A percentile compares a stretch with the other conserved stretches of the same genome.
Evolutionary conservation across 192 early-diverging fungal genomes (phyloP).

Genomic region (Podila verticillata): DNA sequence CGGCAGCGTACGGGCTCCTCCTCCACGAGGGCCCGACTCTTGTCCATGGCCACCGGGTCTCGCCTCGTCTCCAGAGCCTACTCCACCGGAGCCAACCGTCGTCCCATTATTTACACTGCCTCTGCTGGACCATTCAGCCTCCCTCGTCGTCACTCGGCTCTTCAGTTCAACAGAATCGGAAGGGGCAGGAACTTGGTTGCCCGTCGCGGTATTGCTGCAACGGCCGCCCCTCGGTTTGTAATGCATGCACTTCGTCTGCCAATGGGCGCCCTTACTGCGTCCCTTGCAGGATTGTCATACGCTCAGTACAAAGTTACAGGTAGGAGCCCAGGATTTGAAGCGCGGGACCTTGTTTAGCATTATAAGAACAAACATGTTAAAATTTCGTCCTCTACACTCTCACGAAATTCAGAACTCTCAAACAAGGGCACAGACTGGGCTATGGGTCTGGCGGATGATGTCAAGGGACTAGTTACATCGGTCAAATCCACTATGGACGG

Average conservation of each 20-base stretch:
- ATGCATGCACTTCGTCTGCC: constrained; percentile 65
- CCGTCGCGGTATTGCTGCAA: constrained; percentile 38
- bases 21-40: background rate
- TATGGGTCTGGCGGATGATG: constrained; percentile 40
- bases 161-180: constrained; percentile 29
- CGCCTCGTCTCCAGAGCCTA: constrained; percentile 35
- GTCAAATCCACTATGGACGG: constrained; percentile 48
- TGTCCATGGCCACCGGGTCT: constrained; percentile 28
- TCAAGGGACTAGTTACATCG: constrained; percentile 28
- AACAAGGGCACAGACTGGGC: constrained; percentile 51
- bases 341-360: background rate
- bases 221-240: constrained; percentile 54
- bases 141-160: constrained; percentile 41
- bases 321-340: constrained; percentile 16
- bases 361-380: background rate
- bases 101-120: background rate
- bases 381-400: background rate
- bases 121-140: constrained; percentile 9
- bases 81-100: constrained; percentile 17
- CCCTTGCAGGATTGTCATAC: constrained; percentile 66
- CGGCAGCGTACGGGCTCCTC: background rate
- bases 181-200: constrained; percentile 12
- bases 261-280: constrained; percentile 63
- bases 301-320: constrained; percentile 71
- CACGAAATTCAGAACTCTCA: constrained; percentile 32